Evolutionary conservation across 1,139 yeast species (phyloP).

Genomic region (Scheffersomyces parashehatae): DNA sequence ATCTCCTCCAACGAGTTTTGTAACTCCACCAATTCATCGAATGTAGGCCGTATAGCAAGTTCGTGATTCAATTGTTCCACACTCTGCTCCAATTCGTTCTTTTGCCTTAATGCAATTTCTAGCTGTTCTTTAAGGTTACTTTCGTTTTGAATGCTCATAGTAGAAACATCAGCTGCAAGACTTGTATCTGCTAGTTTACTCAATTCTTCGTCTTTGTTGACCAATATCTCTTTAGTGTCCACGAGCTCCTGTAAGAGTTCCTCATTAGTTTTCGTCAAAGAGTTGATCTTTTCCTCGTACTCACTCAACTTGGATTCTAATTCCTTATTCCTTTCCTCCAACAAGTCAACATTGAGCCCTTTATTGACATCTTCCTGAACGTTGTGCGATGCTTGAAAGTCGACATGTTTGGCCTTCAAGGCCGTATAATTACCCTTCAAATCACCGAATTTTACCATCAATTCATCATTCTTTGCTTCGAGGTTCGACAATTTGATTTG

Average conservation of each 20-base stretch:
- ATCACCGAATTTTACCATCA: background rate
- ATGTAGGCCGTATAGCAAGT: slow-evolving; percentile 23
- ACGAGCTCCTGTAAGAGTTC: background rate
- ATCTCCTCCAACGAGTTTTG: slow-evolving; percentile 24
- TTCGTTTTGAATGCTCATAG: slow-evolving; percentile 11
- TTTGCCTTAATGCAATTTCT: background rate
- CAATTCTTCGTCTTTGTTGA: slow-evolving; percentile 13
- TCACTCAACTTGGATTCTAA: background rate
- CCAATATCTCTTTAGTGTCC: slow-evolving; percentile 1
- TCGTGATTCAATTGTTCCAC: slow-evolving; percentile 27
- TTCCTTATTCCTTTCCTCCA: background rate
- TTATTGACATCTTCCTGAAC: background rate
- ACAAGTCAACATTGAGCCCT: background rate
- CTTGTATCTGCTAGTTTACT: slow-evolving; percentile 13
- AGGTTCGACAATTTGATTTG: background rate
- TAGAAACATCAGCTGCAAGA: slow-evolving; percentile 11
- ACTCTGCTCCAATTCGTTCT: slow-evolving; percentile 8
- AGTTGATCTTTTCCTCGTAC: too few species aligned
- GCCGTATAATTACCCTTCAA: too few species aligned
- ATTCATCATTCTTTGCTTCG: background rate
- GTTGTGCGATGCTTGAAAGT: background rate
- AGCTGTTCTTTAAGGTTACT: slow-evolving; percentile 5
- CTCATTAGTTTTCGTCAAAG: background rate
- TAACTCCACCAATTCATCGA: slow-evolving; percentile 25
- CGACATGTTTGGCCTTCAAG: too few species aligned